Base-by-base conservation (phyloP, 1,284 basidiomycete genomes). In the Malassezia furfur region DNA sequence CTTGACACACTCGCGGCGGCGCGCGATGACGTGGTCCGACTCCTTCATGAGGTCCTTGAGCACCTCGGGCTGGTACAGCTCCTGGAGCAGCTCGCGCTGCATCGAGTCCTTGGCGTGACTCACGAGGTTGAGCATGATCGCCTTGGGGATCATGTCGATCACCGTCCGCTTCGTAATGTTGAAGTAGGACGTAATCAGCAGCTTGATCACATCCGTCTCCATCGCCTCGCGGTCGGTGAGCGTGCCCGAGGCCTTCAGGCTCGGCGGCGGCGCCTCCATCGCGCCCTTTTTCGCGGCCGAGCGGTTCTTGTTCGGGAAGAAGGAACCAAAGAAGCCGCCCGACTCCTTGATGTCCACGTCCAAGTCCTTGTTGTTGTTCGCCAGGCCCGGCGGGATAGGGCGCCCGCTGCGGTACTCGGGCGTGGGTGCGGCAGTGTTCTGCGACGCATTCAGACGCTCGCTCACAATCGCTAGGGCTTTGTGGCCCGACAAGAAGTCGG, bases 201-300 rank as follows among this genome's bases (percentile, higher is more conserved):
- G 88, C 78, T 76, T 98, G 83, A 98, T 98, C 59, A 98, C 91
- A 72, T 99, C 94, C 5, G 93, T 96, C 78, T 99, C 94, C 84
- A 96, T 90, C 45, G 86, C 84, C 79, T 98, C 94, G 57, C 94
- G 82, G 68, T 98, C 93, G 70, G 83, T 96, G 66, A 98, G 79
- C 22, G 87, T 86, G n/a, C 85, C 84, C 63, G 93, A 88, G 7
- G 94, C 93, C 68, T 87, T 85, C 73, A 98, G 91, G 48, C 86
- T 79, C 0, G 85, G 77, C n/a, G 94, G 91, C 35, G 94, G 93
- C 75, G 63, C 84, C 81, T 61, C 93, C 90, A 96, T 96, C 30
- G 81, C 76, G 58, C 84, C 81, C 47, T 86, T 85, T 77, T 67
- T 70, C 35, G 60, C 60, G 7, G 43, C 43, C 15, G 43, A 8